phyloP scores from a whole-genome alignment of 176 grass and related monocot species.

The Aegilops umbellulata region DNA sequence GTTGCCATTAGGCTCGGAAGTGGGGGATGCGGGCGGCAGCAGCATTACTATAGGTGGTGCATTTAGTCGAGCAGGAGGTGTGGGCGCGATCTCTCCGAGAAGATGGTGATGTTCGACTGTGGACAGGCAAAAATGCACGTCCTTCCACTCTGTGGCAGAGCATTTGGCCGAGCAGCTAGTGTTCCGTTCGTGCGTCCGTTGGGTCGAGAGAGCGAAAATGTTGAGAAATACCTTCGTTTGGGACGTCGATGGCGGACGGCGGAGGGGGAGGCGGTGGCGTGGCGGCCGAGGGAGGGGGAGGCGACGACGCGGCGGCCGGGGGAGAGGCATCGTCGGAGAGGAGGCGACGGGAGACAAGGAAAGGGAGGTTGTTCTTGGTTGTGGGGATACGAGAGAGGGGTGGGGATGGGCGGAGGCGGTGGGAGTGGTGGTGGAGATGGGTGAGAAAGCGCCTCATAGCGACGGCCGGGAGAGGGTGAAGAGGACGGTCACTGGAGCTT shows the following conservation, averaged over 20 bases:
- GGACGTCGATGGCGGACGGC: constrained; percentile 9
- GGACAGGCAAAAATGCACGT: neutral
- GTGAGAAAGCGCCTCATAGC: constrained; percentile 48
- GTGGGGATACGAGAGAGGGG: neutral
- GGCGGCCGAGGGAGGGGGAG: neutral
- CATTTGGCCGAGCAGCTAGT: neutral
- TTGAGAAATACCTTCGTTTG: constrained; percentile 37
- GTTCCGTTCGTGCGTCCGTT: neutral
- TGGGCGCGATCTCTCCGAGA: neutral
- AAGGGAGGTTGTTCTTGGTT: constrained; percentile 8
- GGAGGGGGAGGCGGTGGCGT: neutral
- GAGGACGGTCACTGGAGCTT: neutral
- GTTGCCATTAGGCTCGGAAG: neutral
- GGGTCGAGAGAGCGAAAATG: neutral
- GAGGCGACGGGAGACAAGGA: constrained; percentile 14
- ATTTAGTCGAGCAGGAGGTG: constrained; percentile 15
- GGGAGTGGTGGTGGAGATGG: constrained; percentile 24
- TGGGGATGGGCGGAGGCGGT: neutral
- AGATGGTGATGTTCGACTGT: neutral
- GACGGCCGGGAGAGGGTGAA: neutral
- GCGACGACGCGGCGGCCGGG: neutral
- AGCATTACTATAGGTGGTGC: neutral
- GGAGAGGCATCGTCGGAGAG: constrained; percentile 12
- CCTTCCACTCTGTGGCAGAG: neutral
- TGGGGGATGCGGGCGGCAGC: neutral